phyloP scores from a whole-genome alignment of 495 filamentous ascomycete genomes.

The Aspergillus steynii region DNA sequence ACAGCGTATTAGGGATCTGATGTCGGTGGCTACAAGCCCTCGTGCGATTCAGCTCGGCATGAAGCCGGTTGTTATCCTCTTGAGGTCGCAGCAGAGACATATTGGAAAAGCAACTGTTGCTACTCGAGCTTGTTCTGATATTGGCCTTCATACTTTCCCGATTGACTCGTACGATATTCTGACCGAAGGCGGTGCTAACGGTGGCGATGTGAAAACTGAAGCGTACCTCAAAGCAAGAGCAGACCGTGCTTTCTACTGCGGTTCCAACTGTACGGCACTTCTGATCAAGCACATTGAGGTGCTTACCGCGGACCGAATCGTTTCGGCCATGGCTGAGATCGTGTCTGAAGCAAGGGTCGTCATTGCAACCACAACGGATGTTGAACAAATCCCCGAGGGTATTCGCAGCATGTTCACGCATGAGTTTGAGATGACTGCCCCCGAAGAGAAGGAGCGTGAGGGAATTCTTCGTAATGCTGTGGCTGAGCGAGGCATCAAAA shows the following conservation, averaged over 20 bases:
- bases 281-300: constrained; percentile 87
- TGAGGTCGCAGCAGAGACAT: constrained; percentile 85
- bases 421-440: constrained; percentile 90
- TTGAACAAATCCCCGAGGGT: constrained; percentile 89
- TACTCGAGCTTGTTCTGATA: constrained; percentile 74
- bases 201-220: constrained; percentile 90
- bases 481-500: constrained; percentile 66
- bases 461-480: constrained; percentile 79
- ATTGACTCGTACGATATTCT: constrained; percentile 93
- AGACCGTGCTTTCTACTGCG: constrained; percentile 86
- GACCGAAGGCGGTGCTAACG: constrained; percentile 81
- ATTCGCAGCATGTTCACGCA: constrained; percentile 91
- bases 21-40: constrained; percentile 84
- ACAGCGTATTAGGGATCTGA: constrained; percentile 77
- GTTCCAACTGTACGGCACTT: constrained; percentile 76
- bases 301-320: constrained; percentile 85
- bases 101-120: constrained; percentile 86
- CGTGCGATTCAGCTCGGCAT: constrained; percentile 82
- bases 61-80: constrained; percentile 82
- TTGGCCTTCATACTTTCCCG: constrained; percentile 85
- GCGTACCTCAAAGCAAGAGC: constrained; percentile 83
- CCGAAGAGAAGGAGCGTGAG: constrained; percentile 90
- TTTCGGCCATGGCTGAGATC: constrained; percentile 77
- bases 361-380: constrained; percentile 89
- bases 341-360: constrained; percentile 72